Evolutionary conservation across 148 eudicot genomes (phyloP).

Genomic region (Diospyros kaki): DNA sequence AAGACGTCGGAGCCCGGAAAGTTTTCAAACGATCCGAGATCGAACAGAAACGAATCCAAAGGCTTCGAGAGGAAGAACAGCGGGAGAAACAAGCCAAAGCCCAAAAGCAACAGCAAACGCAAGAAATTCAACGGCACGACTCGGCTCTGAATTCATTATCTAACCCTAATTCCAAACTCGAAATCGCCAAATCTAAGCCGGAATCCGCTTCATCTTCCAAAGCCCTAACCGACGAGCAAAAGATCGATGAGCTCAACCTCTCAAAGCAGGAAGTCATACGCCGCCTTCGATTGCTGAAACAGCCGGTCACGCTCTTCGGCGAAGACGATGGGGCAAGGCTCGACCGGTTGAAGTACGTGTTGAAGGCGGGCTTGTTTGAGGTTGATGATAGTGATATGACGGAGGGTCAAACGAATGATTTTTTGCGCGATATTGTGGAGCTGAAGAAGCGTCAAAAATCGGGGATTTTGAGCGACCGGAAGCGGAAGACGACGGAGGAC

Average conservation of each 20-base stretch:
- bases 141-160: conserved; percentile 26
- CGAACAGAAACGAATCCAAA: conserved; percentile 74
- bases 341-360: conserved; percentile 63
- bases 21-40: conserved; percentile 78
- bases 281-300: conserved; percentile 70
- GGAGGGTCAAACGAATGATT: conserved; percentile 93
- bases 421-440: conserved; percentile 81
- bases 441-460: conserved; percentile 84
- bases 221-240: conserved; percentile 64
- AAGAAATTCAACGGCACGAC: neutral
- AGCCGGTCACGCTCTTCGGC: conserved; percentile 85
- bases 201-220: conserved; percentile 42
- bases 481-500: conserved; percentile 64
- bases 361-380: conserved; percentile 79
- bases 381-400: conserved; percentile 89
- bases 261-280: conserved; percentile 74
- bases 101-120: conserved; percentile 38
- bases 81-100: conserved; percentile 64
- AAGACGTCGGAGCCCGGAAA: conserved; percentile 38
- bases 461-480: conserved; percentile 66
- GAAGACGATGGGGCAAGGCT: conserved; percentile 79
- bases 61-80: conserved; percentile 63
- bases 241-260: conserved; percentile 62
- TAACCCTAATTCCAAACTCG: conserved; percentile 20
- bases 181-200: conserved; percentile 34